These are phyloP conservation scores for Striga asiatica DNA, from an alignment of 257 asterid genomes.

Conservation along the genomic window DNA sequence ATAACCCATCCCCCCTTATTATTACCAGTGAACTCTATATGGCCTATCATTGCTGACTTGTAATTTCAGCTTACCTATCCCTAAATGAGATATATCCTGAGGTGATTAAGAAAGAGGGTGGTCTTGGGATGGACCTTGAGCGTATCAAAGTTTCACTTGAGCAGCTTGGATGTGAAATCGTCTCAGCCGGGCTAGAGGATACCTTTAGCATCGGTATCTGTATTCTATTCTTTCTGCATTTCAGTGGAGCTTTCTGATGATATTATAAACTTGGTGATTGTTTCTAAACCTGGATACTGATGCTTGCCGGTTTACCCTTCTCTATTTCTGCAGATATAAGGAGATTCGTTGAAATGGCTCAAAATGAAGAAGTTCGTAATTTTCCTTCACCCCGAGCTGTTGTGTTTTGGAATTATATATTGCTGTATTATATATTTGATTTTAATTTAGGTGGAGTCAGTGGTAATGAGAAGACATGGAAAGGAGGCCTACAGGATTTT, in stretches of 20 bases:
- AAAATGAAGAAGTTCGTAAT: slow-evolving; percentile 62
- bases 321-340: slow-evolving; percentile 55
- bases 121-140: slow-evolving; percentile 55
- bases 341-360: slow-evolving; percentile 58
- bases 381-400: slow-evolving; percentile 5
- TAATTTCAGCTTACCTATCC: slow-evolving; percentile 47
- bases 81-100: slow-evolving; percentile 56
- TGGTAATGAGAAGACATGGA: slow-evolving; percentile 72
- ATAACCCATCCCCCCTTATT: not conserved
- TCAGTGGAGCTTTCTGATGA: slow-evolving; percentile 1
- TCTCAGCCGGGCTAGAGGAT: slow-evolving; percentile 36
- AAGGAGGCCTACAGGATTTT: slow-evolving; percentile 75
- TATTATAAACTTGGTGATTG: not conserved
- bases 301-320: slow-evolving; percentile 4
- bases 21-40: not conserved
- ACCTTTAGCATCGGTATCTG: slow-evolving; percentile 57
- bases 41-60: slow-evolving; percentile 13
- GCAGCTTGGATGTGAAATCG: slow-evolving; percentile 57
- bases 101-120: slow-evolving; percentile 63
- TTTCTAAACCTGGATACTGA: not conserved
- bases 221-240: slow-evolving; percentile 6
- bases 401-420: slow-evolving; percentile 3
- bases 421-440: slow-evolving; percentile 9
- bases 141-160: slow-evolving; percentile 47
- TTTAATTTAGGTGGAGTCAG: slow-evolving; percentile 68